These are phyloP conservation scores for Neoboletus brunneissimus DNA, from an alignment of 768 basidiomycete species.

Conservation along the genomic window DNA sequence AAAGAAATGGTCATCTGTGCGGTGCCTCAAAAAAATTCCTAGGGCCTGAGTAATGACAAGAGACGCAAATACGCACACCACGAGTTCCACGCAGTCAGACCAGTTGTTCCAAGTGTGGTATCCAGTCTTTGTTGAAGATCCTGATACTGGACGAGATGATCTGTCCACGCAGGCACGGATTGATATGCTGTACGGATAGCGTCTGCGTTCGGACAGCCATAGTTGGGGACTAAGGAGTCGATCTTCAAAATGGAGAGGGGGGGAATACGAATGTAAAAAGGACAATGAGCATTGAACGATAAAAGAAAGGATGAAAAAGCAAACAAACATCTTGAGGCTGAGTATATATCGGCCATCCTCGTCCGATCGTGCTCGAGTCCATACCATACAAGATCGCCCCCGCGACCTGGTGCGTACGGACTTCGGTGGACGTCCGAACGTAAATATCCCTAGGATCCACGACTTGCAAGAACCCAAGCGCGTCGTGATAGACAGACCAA, in stretches of 20 bases:
- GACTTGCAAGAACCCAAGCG: constrained; percentile 35
- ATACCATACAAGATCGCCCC: constrained; percentile 46
- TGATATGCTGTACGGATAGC: constrained; percentile 41
- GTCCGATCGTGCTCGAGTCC: constrained; percentile 34
- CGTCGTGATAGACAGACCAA: constrained; percentile 41
- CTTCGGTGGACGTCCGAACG: constrained; percentile 43
- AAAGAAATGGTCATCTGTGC: constrained; percentile 43
- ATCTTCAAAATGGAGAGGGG: constrained; percentile 32
- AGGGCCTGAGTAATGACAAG: neutral
- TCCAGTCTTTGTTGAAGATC: constrained; percentile 39
- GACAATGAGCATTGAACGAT: neutral
- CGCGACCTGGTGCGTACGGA: constrained; percentile 48
- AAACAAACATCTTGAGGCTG: constrained; percentile 41
- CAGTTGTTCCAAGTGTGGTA: constrained; percentile 39
- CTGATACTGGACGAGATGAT: constrained; percentile 39
- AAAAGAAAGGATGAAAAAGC: neutral
- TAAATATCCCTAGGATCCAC: constrained; percentile 39
- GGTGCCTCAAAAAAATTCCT: neutral
- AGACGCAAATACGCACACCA: constrained; percentile 40
- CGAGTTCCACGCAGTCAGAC: constrained; percentile 40
- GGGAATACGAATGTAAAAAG: neutral
- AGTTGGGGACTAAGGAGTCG: constrained; percentile 46
- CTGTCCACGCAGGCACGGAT: constrained; percentile 44
- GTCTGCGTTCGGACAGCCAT: constrained; percentile 42
- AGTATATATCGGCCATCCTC: constrained; percentile 38